A percentile compares a stretch with the other conserved stretches of the same genome.
Conservation (phyloP, 1,284 basidiomycete genomes). For the Sphagnurus paluster region DNA sequence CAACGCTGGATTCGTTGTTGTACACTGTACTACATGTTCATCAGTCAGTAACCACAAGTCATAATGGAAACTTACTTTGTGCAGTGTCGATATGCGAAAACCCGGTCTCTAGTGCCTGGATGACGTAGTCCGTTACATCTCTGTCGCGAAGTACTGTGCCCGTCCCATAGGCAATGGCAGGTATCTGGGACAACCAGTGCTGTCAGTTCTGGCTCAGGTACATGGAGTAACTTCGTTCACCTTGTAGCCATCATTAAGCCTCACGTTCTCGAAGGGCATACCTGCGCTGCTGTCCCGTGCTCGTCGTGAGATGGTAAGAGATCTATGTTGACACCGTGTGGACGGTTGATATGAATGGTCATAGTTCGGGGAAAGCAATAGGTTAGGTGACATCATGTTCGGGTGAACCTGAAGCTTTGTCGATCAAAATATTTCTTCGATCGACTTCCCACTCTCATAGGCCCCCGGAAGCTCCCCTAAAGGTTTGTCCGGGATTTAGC, state of each 20-base stretch:
- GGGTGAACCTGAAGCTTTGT: no score
- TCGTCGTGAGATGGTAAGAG: no score
- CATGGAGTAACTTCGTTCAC: slow-evolving; percentile 35
- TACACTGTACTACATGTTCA: no score
- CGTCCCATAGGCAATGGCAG: slow-evolving; percentile 54
- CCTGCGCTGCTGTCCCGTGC: no score
- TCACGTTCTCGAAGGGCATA: slow-evolving; percentile 53
- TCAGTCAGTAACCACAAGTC: not conserved
- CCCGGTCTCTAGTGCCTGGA: slow-evolving; percentile 44
- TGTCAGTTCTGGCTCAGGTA: not conserved
- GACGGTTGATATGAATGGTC: no score
- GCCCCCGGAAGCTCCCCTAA: no score
- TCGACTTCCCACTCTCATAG: no score
- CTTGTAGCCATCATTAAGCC: slow-evolving; percentile 58
- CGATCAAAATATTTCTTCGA: no score
- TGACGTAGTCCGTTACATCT: slow-evolving; percentile 32
- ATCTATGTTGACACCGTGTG: no score
- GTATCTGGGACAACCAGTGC: slow-evolving; percentile 38
- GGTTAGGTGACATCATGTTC: no score
- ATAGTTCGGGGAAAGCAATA: no score
- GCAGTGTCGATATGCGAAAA: slow-evolving; percentile 53
- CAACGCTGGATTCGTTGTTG: slow-evolving; percentile 51
- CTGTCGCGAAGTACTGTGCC: slow-evolving; percentile 25
- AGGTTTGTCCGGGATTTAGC: no score
- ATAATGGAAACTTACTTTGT: slow-evolving; percentile 31